phyloP scores from a whole-genome alignment of 169 alveolate species.

The Plasmodium gallinaceum region DNA sequence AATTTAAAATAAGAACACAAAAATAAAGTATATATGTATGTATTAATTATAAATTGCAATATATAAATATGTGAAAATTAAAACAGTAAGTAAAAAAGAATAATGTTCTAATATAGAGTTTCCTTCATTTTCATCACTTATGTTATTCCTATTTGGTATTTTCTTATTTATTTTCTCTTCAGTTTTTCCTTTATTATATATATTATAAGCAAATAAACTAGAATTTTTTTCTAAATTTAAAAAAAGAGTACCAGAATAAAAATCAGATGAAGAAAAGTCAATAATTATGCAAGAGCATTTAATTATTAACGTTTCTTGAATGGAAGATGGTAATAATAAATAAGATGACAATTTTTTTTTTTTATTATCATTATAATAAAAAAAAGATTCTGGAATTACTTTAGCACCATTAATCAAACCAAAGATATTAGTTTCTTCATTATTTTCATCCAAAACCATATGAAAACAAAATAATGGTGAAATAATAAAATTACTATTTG shows the following conservation, averaged over 20 bases:
- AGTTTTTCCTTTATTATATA: background rate
- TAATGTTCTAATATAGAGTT: background rate
- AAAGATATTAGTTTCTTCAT: constrained; percentile 1
- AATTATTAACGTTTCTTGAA: constrained; percentile 17
- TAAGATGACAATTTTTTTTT: constrained; percentile 5
- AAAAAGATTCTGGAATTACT: constrained; percentile 18
- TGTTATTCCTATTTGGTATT: background rate
- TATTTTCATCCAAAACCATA: constrained; percentile 15
- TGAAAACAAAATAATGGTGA: constrained; percentile 27
- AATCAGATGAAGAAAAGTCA: background rate
- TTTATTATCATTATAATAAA: constrained; percentile 4
- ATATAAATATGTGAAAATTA: background rate
- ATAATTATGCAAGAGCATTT: constrained; percentile 20
- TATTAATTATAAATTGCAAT: too few species aligned
- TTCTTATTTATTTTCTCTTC: background rate
- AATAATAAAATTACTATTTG: constrained; percentile 11
- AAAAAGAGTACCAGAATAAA: constrained; percentile 19
- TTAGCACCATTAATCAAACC: constrained; percentile 33
- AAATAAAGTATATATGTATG: too few species aligned
- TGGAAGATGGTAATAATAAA: constrained; percentile 6
- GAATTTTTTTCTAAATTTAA: constrained; percentile 13
- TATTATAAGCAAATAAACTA: background rate
- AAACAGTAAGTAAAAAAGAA: background rate
- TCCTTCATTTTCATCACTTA: background rate
- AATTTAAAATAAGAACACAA: too few species aligned